A percentile compares a stretch with the other conserved stretches of the same genome.
Evolutionary conservation across 2,329 filamentous ascomycete genomes (phyloP).

Genomic region (Thelonectria olida): DNA sequence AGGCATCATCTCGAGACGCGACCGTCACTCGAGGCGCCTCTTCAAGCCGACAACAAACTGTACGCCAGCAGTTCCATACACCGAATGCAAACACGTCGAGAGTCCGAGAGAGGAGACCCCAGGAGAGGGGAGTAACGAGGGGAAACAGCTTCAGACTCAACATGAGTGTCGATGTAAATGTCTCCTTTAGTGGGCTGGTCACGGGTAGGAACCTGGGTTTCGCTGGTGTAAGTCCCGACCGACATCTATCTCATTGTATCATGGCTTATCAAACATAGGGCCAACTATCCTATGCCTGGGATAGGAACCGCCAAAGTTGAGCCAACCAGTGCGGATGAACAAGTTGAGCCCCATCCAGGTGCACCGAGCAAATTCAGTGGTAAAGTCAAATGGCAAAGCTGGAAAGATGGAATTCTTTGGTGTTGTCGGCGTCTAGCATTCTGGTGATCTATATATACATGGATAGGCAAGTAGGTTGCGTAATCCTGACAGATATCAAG

Average conservation of each 20-base stretch:
- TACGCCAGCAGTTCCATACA: conserved; percentile 27
- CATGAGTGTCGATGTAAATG: conserved; percentile 37
- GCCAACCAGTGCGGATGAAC: not conserved
- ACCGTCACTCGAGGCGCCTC: conserved; percentile 30
- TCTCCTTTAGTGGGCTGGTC: conserved; percentile 37
- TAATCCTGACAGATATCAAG: conserved; percentile 20
- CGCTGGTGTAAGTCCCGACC: conserved; percentile 30
- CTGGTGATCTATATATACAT: conserved; percentile 37
- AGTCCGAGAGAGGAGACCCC: too few species aligned
- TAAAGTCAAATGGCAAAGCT: too few species aligned
- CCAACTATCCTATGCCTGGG: conserved; percentile 37
- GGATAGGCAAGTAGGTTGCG: not conserved
- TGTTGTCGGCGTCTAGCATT: conserved; percentile 35
- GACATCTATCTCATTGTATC: not conserved
- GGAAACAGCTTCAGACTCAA: conserved; percentile 37
- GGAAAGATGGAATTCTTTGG: conserved; percentile 27
- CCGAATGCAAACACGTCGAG: too few species aligned
- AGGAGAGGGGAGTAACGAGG: conserved; percentile 12
- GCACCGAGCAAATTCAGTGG: too few species aligned
- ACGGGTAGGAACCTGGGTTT: conserved; percentile 38
- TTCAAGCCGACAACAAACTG: conserved; percentile 29
- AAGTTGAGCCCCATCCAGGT: too few species aligned
- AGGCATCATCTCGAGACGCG: conserved; percentile 10
- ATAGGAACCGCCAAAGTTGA: conserved; percentile 24
- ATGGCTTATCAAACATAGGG: conserved; percentile 29